Percentiles rank a stretch among this genome's conserved stretches.
phyloP scores from a whole-genome alignment of 768 basidiomycete species.

The Cystofilobasidium macerans region DNA sequence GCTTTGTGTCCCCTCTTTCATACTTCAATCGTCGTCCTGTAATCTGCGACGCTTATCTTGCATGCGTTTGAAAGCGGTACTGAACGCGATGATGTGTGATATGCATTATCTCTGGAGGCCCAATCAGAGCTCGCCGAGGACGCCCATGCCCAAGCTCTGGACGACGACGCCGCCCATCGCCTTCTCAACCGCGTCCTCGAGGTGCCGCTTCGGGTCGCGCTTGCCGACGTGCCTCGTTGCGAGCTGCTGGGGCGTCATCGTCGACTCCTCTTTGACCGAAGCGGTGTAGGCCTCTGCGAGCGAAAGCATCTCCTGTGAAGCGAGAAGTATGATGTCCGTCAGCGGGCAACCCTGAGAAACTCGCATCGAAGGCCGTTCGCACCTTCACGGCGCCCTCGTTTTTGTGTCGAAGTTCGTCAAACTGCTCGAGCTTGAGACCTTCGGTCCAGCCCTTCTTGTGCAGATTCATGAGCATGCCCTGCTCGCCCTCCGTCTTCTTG shows the following conservation, averaged over 20 bases:
- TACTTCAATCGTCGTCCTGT: too few species aligned
- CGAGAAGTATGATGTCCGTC: constrained; percentile 19
- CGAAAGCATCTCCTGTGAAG: constrained; percentile 74
- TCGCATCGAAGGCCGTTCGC: too few species aligned
- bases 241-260: constrained; percentile 81
- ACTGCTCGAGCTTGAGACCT: constrained; percentile 82
- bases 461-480: constrained; percentile 96
- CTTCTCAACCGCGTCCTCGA: constrained; percentile 94
- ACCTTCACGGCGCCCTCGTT: constrained; percentile 96
- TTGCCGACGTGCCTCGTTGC: constrained; percentile 97
- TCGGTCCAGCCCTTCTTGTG: constrained; percentile 99
- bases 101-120: too few species aligned
- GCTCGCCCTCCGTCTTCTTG: constrained; percentile 94
- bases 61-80: too few species aligned
- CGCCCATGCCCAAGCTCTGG: constrained; percentile 87
- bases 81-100: too few species aligned
- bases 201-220: constrained; percentile 93
- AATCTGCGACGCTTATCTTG: too few species aligned
- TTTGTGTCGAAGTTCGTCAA: constrained; percentile 68
- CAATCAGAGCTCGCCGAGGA: constrained; percentile 71
- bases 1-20: too few species aligned
- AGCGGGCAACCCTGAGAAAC: constrained; percentile 32
- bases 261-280: constrained; percentile 94
- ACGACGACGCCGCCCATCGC: constrained; percentile 97
- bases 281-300: constrained; percentile 93